Evolutionary conservation across 2,329 filamentous ascomycete genomes (phyloP).

Genomic region (Arthrobotrys megalospora): DNA sequence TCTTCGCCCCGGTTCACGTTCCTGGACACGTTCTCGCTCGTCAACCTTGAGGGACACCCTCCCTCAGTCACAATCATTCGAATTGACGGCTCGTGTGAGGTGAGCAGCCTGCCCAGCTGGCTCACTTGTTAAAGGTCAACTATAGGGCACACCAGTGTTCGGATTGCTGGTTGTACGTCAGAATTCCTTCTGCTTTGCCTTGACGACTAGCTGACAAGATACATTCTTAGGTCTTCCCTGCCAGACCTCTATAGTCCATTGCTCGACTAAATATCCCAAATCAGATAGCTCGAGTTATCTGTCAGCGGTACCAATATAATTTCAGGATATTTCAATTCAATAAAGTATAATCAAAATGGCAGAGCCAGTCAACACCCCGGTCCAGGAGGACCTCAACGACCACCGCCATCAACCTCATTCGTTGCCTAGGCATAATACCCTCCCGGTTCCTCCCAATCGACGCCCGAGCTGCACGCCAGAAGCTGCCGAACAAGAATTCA

Average conservation of each 20-base stretch:
- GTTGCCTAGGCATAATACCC: slow-evolving; percentile 63
- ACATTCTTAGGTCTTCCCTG: slow-evolving; percentile 21
- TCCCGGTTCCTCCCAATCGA: slow-evolving; percentile 24
- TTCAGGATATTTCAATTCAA: slow-evolving; percentile 8
- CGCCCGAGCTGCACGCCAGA: slow-evolving; percentile 56
- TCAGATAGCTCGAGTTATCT: slow-evolving; percentile 14
- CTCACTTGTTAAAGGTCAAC: slow-evolving; percentile 53
- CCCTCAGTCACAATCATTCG: slow-evolving; percentile 45
- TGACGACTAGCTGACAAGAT: not conserved
- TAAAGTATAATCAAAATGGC: slow-evolving; percentile 38
- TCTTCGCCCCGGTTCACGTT: slow-evolving; percentile 45
- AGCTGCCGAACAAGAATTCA: slow-evolving; percentile 58
- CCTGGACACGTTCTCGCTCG: slow-evolving; percentile 41
- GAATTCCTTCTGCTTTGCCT: not conserved
- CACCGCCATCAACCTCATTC: slow-evolving; percentile 64
- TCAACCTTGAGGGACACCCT: slow-evolving; percentile 44
- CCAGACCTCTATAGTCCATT: slow-evolving; percentile 23
- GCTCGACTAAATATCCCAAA: slow-evolving; percentile 13
- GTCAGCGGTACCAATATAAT: slow-evolving; percentile 3
- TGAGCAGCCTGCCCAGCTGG: slow-evolving; percentile 61
- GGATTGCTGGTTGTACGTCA: slow-evolving; percentile 41
- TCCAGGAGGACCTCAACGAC: slow-evolving; percentile 63
- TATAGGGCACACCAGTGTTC: slow-evolving; percentile 30
- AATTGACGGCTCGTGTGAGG: slow-evolving; percentile 59
- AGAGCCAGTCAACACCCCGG: slow-evolving; percentile 32